Evolutionary conservation across 2,329 filamentous ascomycete species (phyloP).

Genomic region (Colletotrichum sp.): DNA sequence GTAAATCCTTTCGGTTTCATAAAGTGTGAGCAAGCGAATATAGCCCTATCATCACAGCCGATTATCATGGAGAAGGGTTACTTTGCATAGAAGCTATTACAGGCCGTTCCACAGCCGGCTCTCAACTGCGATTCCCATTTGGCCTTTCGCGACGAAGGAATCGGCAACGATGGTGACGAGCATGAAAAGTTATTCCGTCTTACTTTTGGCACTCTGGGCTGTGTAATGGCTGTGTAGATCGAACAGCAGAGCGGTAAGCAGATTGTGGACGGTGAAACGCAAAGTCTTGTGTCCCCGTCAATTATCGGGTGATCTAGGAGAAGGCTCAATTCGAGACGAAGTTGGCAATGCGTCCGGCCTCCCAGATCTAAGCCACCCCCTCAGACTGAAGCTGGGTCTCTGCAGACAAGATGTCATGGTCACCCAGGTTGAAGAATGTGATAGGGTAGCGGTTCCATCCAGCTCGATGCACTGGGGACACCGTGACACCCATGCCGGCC

Average conservation of each 20-base stretch:
- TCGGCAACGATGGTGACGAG: not conserved
- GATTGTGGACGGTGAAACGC: not conserved
- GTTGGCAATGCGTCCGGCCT: not conserved
- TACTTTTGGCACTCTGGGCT: not conserved
- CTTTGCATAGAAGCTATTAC: not conserved
- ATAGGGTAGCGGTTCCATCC: not conserved
- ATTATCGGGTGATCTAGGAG: not conserved
- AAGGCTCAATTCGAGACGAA: not conserved
- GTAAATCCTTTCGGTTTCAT: not conserved
- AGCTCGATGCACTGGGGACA: not conserved
- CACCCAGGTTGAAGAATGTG: not conserved
- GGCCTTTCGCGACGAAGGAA: not conserved
- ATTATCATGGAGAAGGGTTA: not conserved
- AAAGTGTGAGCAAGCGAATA: not conserved
- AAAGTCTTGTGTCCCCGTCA: not conserved
- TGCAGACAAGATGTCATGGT: not conserved
- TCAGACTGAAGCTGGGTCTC: not conserved
- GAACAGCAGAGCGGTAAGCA: not conserved
- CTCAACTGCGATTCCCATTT: not conserved
- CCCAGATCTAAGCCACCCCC: not conserved
- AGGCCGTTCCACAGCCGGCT: not conserved
- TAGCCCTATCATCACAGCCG: fast-evolving
- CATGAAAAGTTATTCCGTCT: not conserved
- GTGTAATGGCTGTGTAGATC: not conserved
- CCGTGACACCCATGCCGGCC: not conserved